phyloP scores from a whole-genome alignment of 345 rosid genomes.

The Hibiscus tridactylites region DNA sequence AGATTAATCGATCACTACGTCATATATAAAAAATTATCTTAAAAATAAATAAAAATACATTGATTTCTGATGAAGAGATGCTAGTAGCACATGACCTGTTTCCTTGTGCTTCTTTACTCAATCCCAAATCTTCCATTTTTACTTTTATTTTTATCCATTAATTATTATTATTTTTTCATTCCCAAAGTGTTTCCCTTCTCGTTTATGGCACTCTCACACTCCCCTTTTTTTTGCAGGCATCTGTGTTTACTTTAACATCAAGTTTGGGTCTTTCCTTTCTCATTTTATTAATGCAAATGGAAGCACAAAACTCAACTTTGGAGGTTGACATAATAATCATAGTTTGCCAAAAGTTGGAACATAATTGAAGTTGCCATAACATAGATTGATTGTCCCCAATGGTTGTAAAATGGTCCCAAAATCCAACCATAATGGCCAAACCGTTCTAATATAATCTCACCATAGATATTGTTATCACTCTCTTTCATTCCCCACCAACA shows the following conservation, averaged over 20 bases:
- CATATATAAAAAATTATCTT: no score
- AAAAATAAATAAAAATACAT: no score
- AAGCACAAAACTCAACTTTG: neutral
- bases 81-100: slow-evolving; percentile 4
- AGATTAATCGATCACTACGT: no score
- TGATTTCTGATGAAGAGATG: slow-evolving; percentile 2
- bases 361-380: neutral
- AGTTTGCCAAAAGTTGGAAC: no score
- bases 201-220: neutral
- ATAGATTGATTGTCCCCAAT: neutral
- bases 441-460: neutral
- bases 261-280: neutral
- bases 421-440: neutral
- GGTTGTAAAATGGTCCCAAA: neutral
- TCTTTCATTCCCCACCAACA: no score
- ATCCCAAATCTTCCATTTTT: neutral
- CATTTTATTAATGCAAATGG: neutral
- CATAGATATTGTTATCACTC: no score
- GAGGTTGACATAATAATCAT: no score
- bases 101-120: neutral
- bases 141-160: no score
- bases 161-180: neutral
- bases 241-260: neutral
- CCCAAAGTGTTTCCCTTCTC: neutral
- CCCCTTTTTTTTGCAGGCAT: neutral